Evolutionary conservation across 495 filamentous ascomycete species (phyloP).

Genomic region (Xanthoparmelia taractica): DNA sequence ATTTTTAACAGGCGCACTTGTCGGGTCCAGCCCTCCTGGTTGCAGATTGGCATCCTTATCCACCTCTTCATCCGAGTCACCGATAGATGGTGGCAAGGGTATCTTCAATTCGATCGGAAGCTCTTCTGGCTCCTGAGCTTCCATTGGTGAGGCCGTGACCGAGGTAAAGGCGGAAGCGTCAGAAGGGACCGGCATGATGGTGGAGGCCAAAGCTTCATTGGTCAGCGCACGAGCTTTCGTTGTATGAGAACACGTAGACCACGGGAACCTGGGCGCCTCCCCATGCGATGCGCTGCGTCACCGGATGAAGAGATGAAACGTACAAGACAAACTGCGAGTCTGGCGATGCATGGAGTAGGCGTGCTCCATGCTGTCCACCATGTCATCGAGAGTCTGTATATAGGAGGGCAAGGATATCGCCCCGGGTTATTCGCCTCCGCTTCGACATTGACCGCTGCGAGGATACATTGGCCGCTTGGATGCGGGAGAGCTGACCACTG

Average conservation of each 20-base stretch:
- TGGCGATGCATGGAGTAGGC: conserved; percentile 24
- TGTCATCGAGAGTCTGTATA: conserved; percentile 19
- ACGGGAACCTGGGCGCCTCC: conserved; percentile 4
- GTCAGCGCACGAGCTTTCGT: conserved; percentile 12
- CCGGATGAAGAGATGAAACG: conserved; percentile 9
- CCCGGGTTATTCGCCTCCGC: conserved; percentile 20
- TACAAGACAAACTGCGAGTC: conserved; percentile 27
- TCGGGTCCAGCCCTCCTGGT: background rate
- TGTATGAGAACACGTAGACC: background rate
- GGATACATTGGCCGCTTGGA: conserved; percentile 10
- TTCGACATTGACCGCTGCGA: conserved; percentile 25
- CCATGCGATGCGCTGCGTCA: background rate
- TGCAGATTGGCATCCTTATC: background rate
- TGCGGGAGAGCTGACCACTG: conserved; percentile 13
- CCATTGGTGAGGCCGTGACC: conserved; percentile 22
- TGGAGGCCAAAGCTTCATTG: conserved; percentile 25
- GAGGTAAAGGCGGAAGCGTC: conserved; percentile 25
- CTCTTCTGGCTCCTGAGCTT: conserved; percentile 13
- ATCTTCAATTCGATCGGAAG: conserved; percentile 24
- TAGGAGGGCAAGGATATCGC: conserved; percentile 15
- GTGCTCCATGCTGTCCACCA: conserved; percentile 25
- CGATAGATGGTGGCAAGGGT: conserved; percentile 21
- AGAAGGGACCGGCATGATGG: conserved; percentile 24
- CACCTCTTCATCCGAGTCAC: conserved; percentile 14
- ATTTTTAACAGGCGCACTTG: background rate